A percentile compares a stretch with the other conserved stretches of the same genome.
Evolutionary conservation across 2,329 filamentous ascomycete species (phyloP).

Genomic region (Scedosporium aurantiacum): DNA sequence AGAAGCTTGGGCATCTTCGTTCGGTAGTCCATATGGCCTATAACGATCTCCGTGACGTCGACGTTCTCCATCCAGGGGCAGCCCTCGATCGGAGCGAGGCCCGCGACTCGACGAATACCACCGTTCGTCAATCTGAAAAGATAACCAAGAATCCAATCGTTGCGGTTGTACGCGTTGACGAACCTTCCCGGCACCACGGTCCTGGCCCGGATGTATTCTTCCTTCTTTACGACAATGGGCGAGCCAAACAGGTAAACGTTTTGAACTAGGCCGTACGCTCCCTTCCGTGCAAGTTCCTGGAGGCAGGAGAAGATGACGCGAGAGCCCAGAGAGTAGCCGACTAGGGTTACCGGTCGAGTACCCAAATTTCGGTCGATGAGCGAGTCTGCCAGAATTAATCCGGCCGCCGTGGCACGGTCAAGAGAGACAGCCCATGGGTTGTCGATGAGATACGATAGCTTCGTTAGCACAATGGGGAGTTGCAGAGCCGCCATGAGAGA

Average conservation of each 20-base stretch:
- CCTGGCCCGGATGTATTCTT: slow-evolving; percentile 73
- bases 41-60: slow-evolving; percentile 73
- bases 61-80: slow-evolving; percentile 81
- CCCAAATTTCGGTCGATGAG: slow-evolving; percentile 85
- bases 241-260: slow-evolving; percentile 94
- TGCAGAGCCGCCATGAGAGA: slow-evolving; percentile 87
- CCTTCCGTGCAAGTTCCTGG: slow-evolving; percentile 72
- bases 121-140: slow-evolving; percentile 90
- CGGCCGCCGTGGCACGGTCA: slow-evolving; percentile 76
- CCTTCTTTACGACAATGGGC: slow-evolving; percentile 80
- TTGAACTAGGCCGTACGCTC: slow-evolving; percentile 77
- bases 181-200: slow-evolving; percentile 88
- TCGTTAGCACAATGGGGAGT: slow-evolving; percentile 83
- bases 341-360: slow-evolving; percentile 79
- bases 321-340: slow-evolving; percentile 88
- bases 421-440: slow-evolving; percentile 98
- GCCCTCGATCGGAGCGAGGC: slow-evolving; percentile 63
- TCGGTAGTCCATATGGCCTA: slow-evolving; percentile 95
- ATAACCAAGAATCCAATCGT: slow-evolving; percentile 96
- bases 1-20: slow-evolving; percentile 81
- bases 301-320: slow-evolving; percentile 89
- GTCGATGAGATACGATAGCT: slow-evolving; percentile 91
- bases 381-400: slow-evolving; percentile 87
- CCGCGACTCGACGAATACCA: slow-evolving; percentile 80
- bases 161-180: slow-evolving; percentile 85